Evolutionary conservation across 257 asterid species (phyloP), one percentile per base, ranked within the genome.

Genomic region (Linderniella brevidens): DNA sequence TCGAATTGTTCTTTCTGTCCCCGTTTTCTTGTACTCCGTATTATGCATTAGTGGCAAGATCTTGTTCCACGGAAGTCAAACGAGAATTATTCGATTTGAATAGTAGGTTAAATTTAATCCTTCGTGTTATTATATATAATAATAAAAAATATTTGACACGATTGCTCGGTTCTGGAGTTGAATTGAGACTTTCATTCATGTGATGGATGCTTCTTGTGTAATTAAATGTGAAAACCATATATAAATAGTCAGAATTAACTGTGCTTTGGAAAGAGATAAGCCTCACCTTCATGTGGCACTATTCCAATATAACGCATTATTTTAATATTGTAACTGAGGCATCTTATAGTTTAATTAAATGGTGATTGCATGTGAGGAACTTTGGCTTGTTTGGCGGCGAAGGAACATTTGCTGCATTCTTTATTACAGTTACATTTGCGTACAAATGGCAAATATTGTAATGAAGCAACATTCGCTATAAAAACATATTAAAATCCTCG

Each of bases 21-120:
- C 41, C 20, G 3, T 25, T 25, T 25, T 25, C 32, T 15, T 45
- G 37, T 43, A 9, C 13, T 47, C 37, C 12, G n/a, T 50, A 39
- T 20, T 53, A 32, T 43, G 44, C 37, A 17, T 20, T 11, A 58
- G 55, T 13, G 68, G 60, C 75, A 68, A 68, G 70, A 68, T 72
- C 79, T 68, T 59, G 54, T 68, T 54, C 51, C 47, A 17, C 65
- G 72, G 69, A 58, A 68, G 79, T 72, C 79, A 72, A 72, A 72
- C 79, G 58, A 72, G 75, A 55, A 55, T 52, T 32, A 37, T 60
- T 67, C 41, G 41, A 38, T 47, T 65, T 52, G 9, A 49, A 49
- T 13, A 11, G 40, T 37, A 6, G 11, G 8, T 37, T 37, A 37
- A 6, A 4, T 39, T 39, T 10, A 10, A 9, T 39, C 13, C 15